Evolutionary conservation across 2,329 filamentous ascomycete genomes (phyloP).

Genomic region (Epichloe scottii): DNA sequence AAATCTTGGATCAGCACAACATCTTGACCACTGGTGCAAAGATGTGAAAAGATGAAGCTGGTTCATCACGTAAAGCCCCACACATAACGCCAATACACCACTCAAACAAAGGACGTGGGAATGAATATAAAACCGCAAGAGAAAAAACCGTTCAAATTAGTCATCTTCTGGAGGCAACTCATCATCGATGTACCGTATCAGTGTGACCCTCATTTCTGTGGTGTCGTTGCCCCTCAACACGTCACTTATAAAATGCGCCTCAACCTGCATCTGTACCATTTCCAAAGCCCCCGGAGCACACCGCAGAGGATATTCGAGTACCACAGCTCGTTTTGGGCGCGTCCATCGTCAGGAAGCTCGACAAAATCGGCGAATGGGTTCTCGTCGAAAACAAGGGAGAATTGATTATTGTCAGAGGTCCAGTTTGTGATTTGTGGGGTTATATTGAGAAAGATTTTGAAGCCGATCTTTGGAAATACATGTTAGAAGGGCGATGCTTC

Average conservation of each 20-base stretch:
- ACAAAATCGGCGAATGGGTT: conserved; percentile 97
- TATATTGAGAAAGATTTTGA: conserved; percentile 98
- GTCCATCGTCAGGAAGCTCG: conserved; percentile 87
- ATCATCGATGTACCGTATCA: conserved; percentile 92
- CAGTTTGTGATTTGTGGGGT: conserved; percentile 89
- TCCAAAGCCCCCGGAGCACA: conserved; percentile 83
- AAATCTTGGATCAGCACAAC: too few species aligned
- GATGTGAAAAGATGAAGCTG: too few species aligned
- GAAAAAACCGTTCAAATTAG: conserved; percentile 29
- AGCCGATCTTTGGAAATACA: conserved; percentile 57
- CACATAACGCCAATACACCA: neutral
- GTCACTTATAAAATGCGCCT: conserved; percentile 92
- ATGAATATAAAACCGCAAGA: neutral
- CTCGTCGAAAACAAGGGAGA: conserved; percentile 92
- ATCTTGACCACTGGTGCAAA: too few species aligned
- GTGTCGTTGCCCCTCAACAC: conserved; percentile 86
- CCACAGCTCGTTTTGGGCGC: conserved; percentile 94
- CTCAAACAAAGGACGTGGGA: neutral
- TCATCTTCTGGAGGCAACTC: conserved; percentile 96
- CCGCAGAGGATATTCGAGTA: conserved; percentile 97
- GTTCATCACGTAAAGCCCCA: too few species aligned
- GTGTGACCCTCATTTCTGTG: conserved; percentile 88
- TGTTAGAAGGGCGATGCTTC: neutral
- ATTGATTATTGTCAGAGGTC: conserved; percentile 92
- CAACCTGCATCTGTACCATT: conserved; percentile 99